Evolutionary conservation across 805 yeast genomes (phyloP).

Genomic region (Debaryomyces prosopidis): DNA sequence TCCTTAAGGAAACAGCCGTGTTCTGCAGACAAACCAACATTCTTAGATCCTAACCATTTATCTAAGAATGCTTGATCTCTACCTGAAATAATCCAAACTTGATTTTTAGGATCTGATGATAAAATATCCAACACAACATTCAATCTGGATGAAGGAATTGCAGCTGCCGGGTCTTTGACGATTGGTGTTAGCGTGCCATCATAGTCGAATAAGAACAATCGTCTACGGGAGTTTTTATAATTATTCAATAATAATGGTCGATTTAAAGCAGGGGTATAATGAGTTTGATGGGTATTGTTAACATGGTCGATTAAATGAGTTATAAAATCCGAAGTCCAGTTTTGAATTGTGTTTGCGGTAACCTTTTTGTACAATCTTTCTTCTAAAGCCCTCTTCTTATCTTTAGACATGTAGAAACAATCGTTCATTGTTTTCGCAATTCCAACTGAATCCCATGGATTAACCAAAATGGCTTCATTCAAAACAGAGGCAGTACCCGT

Average conservation of each 20-base stretch:
- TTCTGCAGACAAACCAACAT: slow-evolving; percentile 88
- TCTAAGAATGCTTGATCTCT: slow-evolving; percentile 89
- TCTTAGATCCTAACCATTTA: slow-evolving; percentile 76
- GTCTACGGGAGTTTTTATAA: slow-evolving; percentile 60
- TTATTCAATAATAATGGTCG: slow-evolving; percentile 60
- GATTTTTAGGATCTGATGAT: slow-evolving; percentile 74
- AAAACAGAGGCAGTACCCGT: slow-evolving; percentile 81
- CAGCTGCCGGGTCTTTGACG: slow-evolving; percentile 97
- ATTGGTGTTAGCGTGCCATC: slow-evolving; percentile 98
- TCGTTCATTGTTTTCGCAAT: slow-evolving; percentile 82
- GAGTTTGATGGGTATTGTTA: slow-evolving; percentile 41
- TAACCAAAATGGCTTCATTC: slow-evolving; percentile 75
- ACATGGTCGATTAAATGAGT: slow-evolving; percentile 46
- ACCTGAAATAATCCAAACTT: slow-evolving; percentile 94
- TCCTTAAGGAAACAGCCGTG: slow-evolving; percentile 94
- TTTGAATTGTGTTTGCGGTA: slow-evolving; percentile 68
- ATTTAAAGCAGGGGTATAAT: slow-evolving; percentile 72
- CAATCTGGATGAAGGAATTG: slow-evolving; percentile 83
- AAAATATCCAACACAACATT: slow-evolving; percentile 58
- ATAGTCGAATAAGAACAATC: slow-evolving; percentile 89
- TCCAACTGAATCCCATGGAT: slow-evolving; percentile 97
- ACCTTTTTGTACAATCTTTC: slow-evolving; percentile 62
- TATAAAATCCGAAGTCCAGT: slow-evolving; percentile 73
- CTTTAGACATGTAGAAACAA: slow-evolving; percentile 56
- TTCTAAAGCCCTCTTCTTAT: slow-evolving; percentile 48